Base-by-base conservation (phyloP, 2,329 filamentous ascomycete genomes). In the Westerdykella ornata region DNA sequence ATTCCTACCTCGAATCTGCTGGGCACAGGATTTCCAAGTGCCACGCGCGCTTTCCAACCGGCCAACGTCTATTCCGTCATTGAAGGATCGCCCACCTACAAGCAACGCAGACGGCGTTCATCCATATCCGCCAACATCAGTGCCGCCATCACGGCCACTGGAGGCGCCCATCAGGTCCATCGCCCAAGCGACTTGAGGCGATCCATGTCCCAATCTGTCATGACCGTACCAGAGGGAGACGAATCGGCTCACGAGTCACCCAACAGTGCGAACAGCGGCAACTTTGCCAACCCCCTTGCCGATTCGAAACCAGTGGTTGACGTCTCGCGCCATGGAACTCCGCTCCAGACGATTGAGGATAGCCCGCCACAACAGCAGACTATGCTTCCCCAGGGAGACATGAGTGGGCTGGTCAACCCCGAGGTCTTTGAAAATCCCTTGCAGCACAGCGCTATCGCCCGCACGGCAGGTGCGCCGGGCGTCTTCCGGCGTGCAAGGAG, bases 51-150 rank as follows among this genome's bases (percentile, higher is more conserved):
- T 30, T 80, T 75, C 45, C 87, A 87, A 53, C 72, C 74, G 39
- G 84, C 83, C 67, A 94, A 88, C 64, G 85, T 92, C 54, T 96
- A 94, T 73, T 90, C 88, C 37, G 89, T 95, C 37, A 92, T 97
- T 62, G 92, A 98, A 72, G 92, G 92, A 37, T 98, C 92, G 19
- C 92, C 92, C 11, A 97, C 92, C 29, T 98, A 98, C 73, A 98
- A 98, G 78, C 92, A 97, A 74, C 81, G 92, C 57, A 80, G 92
- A 66, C 82, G 92, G 53, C 85, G 92, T 48, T 96, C 92, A 28
- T 97, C 90, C 32, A 88, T 97, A 48, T 88, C 90, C 17, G 84
- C 86, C 11, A 80, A 84, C 52, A 80, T 88, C 64, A 81, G 84
- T 46, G 79, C 83, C 51, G 80, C 82, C 48, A 78, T 83, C n/a